Conservation (phyloP, 192 early-diverging fungal species). For the Entomortierella chlamydospora region DNA sequence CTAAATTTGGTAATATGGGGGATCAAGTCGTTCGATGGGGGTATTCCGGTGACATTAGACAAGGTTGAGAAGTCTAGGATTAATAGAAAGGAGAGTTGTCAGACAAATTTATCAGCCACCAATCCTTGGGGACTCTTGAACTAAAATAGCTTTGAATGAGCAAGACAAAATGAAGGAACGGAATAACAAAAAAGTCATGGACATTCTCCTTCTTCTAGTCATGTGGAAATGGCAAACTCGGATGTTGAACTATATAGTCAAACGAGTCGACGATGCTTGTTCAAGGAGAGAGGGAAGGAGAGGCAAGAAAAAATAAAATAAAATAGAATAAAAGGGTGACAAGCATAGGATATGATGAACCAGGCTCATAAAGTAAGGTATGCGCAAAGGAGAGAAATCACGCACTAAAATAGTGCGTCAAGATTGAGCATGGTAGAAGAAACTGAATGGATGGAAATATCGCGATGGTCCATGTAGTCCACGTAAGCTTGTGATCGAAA, state of each 20-base stretch:
- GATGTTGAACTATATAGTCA: background rate
- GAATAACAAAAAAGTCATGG: too few species aligned
- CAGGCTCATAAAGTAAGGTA: background rate
- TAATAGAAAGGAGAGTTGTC: background rate
- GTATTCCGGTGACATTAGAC: background rate
- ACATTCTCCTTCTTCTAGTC: too few species aligned
- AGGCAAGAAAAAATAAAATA: constrained; percentile 1
- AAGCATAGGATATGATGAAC: too few species aligned
- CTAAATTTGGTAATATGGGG: background rate
- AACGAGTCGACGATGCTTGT: constrained; percentile 12
- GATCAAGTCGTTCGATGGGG: background rate
- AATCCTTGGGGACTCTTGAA: too few species aligned
- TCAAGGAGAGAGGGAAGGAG: background rate
- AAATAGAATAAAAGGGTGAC: background rate
- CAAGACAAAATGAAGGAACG: too few species aligned
- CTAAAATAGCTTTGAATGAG: too few species aligned
- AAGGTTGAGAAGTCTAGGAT: background rate
- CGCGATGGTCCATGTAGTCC: too few species aligned
- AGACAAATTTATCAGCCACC: too few species aligned
- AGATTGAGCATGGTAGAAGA: too few species aligned
- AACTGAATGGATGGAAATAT: too few species aligned
- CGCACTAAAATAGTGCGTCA: background rate
- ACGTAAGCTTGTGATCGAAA: too few species aligned
- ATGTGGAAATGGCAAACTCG: too few species aligned
- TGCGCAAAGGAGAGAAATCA: background rate